A percentile compares a stretch with the other conserved stretches of the same genome.
Evolutionary conservation across 768 basidiomycete genomes (phyloP).

Genomic region (Tricholoma sp.): DNA sequence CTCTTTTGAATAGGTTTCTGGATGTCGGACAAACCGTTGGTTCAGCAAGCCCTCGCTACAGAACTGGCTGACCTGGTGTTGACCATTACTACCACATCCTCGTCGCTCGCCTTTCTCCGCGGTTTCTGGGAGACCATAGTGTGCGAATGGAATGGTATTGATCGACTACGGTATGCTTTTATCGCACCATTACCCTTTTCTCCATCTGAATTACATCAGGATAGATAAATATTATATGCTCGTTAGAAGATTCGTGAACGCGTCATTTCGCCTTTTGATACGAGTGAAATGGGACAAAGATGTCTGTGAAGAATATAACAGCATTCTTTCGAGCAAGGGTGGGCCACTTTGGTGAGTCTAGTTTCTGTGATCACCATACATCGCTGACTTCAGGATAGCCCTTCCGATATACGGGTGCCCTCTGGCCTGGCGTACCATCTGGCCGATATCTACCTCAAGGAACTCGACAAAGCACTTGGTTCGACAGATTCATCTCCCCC

Average conservation of each 20-base stretch:
- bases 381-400: conserved; percentile 33
- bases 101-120: conserved; percentile 70
- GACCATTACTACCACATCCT: conserved; percentile 49
- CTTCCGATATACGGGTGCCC: conserved; percentile 69
- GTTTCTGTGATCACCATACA: neutral
- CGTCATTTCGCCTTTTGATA: conserved; percentile 75
- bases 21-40: conserved; percentile 99
- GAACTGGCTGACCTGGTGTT: conserved; percentile 82
- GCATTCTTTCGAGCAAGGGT: conserved; percentile 58
- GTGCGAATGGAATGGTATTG: conserved; percentile 92
- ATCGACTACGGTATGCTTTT: conserved; percentile 69
- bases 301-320: conserved; percentile 56
- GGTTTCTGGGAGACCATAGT: conserved; percentile 92
- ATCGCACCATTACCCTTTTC: neutral
- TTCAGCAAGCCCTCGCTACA: conserved; percentile 86
- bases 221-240: conserved; percentile 99
- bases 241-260: conserved; percentile 82
- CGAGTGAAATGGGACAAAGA: conserved; percentile 61
- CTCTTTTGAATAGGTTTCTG: conserved; percentile 69
- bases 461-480: conserved; percentile 69
- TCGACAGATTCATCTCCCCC: conserved; percentile 41
- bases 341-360: conserved; percentile 77
- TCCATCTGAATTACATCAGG: conserved; percentile 33
- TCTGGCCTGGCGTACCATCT: conserved; percentile 79
- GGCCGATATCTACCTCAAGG: conserved; percentile 85